Conservation (phyloP, 2,329 filamentous ascomycete genomes). For the Daldinia sp. region DNA sequence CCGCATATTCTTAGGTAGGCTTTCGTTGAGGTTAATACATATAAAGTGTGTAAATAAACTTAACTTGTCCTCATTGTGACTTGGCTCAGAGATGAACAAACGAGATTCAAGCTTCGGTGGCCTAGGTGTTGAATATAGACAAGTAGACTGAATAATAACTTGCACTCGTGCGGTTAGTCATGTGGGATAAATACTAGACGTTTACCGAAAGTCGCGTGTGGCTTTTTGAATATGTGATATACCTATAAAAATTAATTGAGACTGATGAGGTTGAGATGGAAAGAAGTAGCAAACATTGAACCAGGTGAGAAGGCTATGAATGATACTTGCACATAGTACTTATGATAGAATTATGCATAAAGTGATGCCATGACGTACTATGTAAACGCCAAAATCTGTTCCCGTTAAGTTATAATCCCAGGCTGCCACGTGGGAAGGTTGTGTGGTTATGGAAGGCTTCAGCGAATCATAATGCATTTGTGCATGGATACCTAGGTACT, state of each 20-base stretch:
- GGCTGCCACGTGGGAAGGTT: conserved; percentile 35
- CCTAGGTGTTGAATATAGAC: neutral
- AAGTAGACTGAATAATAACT: neutral
- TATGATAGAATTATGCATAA: no score
- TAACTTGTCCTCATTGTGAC: neutral
- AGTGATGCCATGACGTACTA: no score
- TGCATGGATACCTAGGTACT: conserved; percentile 11
- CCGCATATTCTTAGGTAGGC: neutral
- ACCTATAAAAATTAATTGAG: neutral
- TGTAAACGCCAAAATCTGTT: neutral
- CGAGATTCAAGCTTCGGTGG: neutral
- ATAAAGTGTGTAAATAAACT: neutral
- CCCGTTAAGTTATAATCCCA: conserved; percentile 2
- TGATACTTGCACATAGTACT: neutral
- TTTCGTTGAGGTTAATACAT: neutral
- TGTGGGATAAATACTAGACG: neutral
- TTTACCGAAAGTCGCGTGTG: neutral
- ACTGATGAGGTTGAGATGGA: neutral
- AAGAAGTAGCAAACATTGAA: neutral
- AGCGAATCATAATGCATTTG: conserved; percentile 20
- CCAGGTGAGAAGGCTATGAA: neutral
- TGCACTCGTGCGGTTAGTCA: neutral
- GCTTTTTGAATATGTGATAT: neutral
- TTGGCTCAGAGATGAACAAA: neutral
- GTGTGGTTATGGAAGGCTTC: conserved; percentile 20